Evolutionary conservation across 73 alveolate species (phyloP).

Genomic region (Stentor coeruleus): DNA sequence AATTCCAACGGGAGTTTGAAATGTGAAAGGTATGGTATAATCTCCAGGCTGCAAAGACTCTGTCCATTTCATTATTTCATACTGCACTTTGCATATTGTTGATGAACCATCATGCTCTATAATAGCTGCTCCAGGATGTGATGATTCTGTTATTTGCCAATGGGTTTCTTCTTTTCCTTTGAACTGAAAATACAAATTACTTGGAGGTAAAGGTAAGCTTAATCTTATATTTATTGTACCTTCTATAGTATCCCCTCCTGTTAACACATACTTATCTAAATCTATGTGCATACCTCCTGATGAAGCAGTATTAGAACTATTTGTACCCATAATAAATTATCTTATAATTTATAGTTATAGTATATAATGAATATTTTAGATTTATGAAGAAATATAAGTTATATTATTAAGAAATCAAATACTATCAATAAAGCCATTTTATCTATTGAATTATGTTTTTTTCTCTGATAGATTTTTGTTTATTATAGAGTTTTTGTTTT

Average conservation of each 20-base stretch:
- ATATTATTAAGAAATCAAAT: too few relatives aligned
- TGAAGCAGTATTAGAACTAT: too few relatives aligned
- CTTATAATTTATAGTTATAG: too few relatives aligned
- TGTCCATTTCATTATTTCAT: neutral
- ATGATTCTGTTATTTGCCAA: neutral
- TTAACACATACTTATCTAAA: too few relatives aligned
- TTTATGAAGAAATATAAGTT: too few relatives aligned
- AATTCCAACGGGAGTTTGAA: neutral
- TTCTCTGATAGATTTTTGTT: too few relatives aligned
- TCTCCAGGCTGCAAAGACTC: neutral
- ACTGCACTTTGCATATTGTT: neutral
- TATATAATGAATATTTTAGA: too few relatives aligned
- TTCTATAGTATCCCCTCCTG: neutral
- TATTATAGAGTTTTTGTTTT: too few relatives aligned
- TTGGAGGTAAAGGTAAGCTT: neutral
- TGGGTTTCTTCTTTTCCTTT: slow-evolving; percentile 4
- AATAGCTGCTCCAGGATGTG: neutral
- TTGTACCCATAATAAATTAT: too few relatives aligned
- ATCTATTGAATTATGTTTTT: too few relatives aligned
- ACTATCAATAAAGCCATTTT: too few relatives aligned
- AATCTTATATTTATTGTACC: neutral
- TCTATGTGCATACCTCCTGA: too few relatives aligned
- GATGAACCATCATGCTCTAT: neutral
- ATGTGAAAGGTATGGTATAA: neutral
- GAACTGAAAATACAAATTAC: neutral